Evolutionary conservation across 2,329 filamentous ascomycete species (phyloP), one percentile per base, ranked within the genome.

Genomic region (Xylogone sp.): DNA sequence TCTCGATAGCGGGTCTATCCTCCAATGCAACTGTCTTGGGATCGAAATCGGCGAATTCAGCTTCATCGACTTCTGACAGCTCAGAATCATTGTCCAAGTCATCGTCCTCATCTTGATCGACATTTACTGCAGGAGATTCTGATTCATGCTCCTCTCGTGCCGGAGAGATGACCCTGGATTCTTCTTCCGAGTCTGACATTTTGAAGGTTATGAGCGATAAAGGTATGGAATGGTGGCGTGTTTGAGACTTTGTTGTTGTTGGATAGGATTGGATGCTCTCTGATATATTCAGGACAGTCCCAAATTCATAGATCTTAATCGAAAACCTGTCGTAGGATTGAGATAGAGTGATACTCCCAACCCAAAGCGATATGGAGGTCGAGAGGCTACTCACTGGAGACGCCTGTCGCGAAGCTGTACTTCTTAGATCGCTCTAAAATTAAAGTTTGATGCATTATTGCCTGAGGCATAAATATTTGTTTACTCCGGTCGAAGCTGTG

Each of bases 21-120:
- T 84, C 81, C 39, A 84, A 78, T 46, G 83, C 81, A 53, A 82
- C 81, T 5, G 78, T 82, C 43, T 80, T 75, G 9, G 82, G 80
- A 56, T 88, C 83, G 68, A 87, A 87, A 56, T 88, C 83, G 56
- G 82, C 82, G 55, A 88, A 85, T 61, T 87, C 81, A 50, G 85
- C 78, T 62, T 86, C 84, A 61, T 87, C 84, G 56, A 87, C 81
- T 63, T 88, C 84, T 20, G 83, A 87, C 1, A 87, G 76, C 39
- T 78, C 56, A 0, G 78, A 82, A 12, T 83, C 79, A 48, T 73
- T 73, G 56, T 84, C 82, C 3, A 64, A 56, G 31, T 72, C 71
- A 29, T 63, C 59, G 45, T 65, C 63, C 55, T 62, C 58, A 51
- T 65, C 64, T 8, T 59, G 54, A 45, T 65, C 58, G n/a, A 59